Evolutionary conservation across 805 yeast species (phyloP).

Genomic region (Teunomyces cretensis): DNA sequence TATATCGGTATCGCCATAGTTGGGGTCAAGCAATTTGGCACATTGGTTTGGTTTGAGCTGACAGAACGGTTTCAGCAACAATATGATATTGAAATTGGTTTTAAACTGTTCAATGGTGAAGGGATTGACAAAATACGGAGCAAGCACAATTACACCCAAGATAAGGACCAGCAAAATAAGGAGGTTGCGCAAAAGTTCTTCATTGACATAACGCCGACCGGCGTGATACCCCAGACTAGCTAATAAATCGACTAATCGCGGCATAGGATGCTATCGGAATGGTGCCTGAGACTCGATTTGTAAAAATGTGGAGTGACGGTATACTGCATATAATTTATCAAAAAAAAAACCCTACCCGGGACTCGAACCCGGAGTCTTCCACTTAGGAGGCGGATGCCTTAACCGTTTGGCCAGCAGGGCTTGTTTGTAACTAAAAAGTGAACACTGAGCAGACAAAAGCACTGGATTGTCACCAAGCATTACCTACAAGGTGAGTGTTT

Average conservation of each 20-base stretch:
- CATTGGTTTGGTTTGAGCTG: slow-evolving; percentile 11
- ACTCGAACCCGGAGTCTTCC: slow-evolving; percentile 41
- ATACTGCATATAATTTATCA: not conserved
- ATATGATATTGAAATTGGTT: slow-evolving; percentile 12
- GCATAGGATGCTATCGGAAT: not conserved
- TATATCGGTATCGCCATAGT: not conserved
- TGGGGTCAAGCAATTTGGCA: slow-evolving; percentile 1
- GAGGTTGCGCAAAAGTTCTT: slow-evolving; percentile 4
- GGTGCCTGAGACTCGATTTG: not conserved
- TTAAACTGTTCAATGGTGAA: slow-evolving; percentile 12
- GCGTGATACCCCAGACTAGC: not conserved
- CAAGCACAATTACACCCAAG: slow-evolving; percentile 7
- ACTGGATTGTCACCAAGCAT: too few relatives aligned
- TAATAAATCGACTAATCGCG: not conserved
- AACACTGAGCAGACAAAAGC: not conserved
- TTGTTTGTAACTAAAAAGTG: slow-evolving; percentile 2
- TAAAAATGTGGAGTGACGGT: not conserved
- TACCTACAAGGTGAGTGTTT: too few relatives aligned
- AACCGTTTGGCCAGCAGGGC: slow-evolving; percentile 57
- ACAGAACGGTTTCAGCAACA: slow-evolving; percentile 16
- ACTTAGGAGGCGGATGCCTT: slow-evolving; percentile 49
- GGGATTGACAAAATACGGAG: slow-evolving; percentile 15
- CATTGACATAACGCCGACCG: not conserved
- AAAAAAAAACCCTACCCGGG: slow-evolving; percentile 33
- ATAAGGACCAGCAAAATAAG: slow-evolving; percentile 10